Evolutionary conservation across 2,329 filamentous ascomycete genomes (phyloP), one percentile per base, ranked within the genome.

Genomic region (Colletotrichum karsti): DNA sequence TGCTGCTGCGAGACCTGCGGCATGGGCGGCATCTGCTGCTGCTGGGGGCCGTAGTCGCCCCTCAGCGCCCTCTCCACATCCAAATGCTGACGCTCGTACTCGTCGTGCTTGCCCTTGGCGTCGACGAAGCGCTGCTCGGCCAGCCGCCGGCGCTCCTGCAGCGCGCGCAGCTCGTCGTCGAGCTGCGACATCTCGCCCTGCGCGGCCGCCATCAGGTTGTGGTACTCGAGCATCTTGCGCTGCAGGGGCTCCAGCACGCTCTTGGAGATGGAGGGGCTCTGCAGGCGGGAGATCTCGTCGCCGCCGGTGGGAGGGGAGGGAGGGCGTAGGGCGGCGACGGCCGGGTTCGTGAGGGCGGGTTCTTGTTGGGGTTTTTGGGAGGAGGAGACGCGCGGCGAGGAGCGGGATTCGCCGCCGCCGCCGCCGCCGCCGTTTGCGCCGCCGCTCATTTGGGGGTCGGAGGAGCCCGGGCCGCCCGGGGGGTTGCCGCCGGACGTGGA

Each of bases 191-290:
- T 81, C 72, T 83, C 75, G 6, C 76, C 74, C 69, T 82, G 79
- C 48, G 81, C 81, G 28, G 80, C 77, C 26, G 74, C 72, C 82
- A 84, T 84, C 46, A 81, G 73, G 46, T 71, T 73, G 13, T 78
- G 74, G 74, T 84, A 84, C 77, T 84, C 81, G 53, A 75, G 74
- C 44, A 84, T 79, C 74, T 84, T 84, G 57, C 78, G 76, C 67
- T 83, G 80, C 0, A 84, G 80, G 5, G 82, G 82, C 67, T 81
- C 79, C 35, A 84, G 79, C 63, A 84, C 82, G 70, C 76, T 81
- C 68, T 81, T 77, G 58, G 77, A 73, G 55, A 84, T 78, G 73
- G 78, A 81, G 18, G 82, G 82, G 67, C 80, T 83, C 69, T 82
- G 79, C 63, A 84, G 76, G n/a, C 82, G 81, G 69, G 76, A 76